A percentile compares a stretch with the other conserved stretches of the same genome.
Conservation (phyloP, 257 asterid genomes). For the Lycium ferocissimum region DNA sequence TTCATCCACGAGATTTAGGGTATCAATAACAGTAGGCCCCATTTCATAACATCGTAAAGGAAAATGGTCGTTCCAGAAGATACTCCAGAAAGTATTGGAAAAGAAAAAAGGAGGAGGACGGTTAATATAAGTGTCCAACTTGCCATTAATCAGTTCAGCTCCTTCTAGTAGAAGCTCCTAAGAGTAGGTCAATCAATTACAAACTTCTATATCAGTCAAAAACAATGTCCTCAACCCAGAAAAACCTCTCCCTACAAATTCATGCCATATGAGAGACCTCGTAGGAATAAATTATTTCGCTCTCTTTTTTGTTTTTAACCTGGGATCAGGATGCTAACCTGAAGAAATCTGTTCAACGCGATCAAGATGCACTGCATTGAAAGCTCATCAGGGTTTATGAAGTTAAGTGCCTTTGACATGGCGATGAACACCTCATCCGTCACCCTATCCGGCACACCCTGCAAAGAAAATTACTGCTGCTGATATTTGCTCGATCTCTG, state of each 20-base stretch:
- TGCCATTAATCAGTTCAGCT: neutral
- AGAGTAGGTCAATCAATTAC: neutral
- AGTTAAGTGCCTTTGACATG: conserved; percentile 98
- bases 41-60: neutral
- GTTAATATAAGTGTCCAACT: neutral
- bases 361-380: conserved; percentile 97
- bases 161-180: conserved; percentile 14
- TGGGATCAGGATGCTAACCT: conserved; percentile 46
- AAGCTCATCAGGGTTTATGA: conserved; percentile 95
- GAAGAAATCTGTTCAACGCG: conserved; percentile 94
- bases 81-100: neutral
- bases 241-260: neutral
- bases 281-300: neutral
- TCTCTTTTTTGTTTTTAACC: neutral
- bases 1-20: neutral
- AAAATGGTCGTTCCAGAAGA: neutral
- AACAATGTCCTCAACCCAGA: neutral
- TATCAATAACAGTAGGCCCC: neutral
- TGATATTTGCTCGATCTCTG: neutral
- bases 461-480: conserved; percentile 36
- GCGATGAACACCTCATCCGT: conserved; percentile 93
- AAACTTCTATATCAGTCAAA: neutral
- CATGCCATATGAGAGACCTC: neutral
- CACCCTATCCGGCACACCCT: conserved; percentile 94
- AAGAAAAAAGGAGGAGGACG: neutral